Percentiles rank a stretch among this genome's conserved stretches.
Conservation (phyloP, 192 early-diverging fungal genomes). For the Backusella australiensis region DNA sequence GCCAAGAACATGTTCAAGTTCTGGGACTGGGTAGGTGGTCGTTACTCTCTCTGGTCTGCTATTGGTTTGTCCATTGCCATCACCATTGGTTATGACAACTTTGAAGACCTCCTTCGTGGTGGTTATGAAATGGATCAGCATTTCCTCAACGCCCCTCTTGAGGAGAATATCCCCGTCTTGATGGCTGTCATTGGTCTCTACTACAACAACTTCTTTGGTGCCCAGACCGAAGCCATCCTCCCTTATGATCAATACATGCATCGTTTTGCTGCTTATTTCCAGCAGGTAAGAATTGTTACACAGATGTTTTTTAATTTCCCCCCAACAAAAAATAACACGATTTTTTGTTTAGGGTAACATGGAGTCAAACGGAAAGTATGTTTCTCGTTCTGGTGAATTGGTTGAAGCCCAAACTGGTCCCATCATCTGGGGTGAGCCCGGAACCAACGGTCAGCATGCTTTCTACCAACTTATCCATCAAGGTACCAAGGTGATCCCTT, state of each 20-base stretch:
- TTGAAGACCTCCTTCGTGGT: slow-evolving; percentile 83
- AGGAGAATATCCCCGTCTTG: slow-evolving; percentile 91
- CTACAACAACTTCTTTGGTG: slow-evolving; percentile 99
- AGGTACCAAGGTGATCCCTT: slow-evolving; percentile 95
- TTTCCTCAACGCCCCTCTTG: slow-evolving; percentile 87
- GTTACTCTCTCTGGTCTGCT: slow-evolving; percentile 99
- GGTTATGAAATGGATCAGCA: slow-evolving; percentile 97
- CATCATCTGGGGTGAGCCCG: slow-evolving; percentile 99
- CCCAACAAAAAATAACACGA: neutral
- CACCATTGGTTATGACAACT: slow-evolving; percentile 94
- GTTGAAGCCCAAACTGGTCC: slow-evolving; percentile 91
- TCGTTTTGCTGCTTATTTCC: slow-evolving; percentile 98
- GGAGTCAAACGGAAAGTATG: slow-evolving; percentile 98
- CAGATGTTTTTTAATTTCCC: neutral
- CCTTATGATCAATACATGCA: slow-evolving; percentile 99
- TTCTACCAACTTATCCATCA: slow-evolving; percentile 99
- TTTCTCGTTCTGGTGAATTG: slow-evolving; percentile 75
- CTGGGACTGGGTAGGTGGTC: slow-evolving; percentile 99
- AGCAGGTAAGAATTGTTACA: slow-evolving; percentile 61
- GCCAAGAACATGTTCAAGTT: slow-evolving; percentile 99
- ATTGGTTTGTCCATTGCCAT: slow-evolving; percentile 97
- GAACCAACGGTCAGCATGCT: slow-evolving; percentile 99
- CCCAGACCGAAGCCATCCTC: slow-evolving; percentile 90
- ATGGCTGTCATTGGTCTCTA: slow-evolving; percentile 88
- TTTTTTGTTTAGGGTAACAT: slow-evolving; percentile 78